Percentiles rank a stretch among this genome's conserved stretches.
Evolutionary conservation across 768 basidiomycete genomes (phyloP).

Genomic region (Megacollybia marginata): DNA sequence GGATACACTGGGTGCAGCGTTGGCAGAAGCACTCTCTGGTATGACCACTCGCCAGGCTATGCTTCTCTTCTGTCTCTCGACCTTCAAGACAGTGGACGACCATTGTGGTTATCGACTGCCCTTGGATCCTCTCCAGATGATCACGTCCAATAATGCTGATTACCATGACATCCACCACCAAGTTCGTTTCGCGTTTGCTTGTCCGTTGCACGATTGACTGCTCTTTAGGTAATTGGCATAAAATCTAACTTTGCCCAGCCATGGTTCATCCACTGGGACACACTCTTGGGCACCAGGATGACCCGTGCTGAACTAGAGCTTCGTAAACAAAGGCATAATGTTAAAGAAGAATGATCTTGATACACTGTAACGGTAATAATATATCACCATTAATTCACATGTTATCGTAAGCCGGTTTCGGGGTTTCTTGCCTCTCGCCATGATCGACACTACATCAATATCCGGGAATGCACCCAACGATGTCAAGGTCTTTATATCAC

Average conservation of each 20-base stretch:
- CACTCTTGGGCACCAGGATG: conserved; percentile 76
- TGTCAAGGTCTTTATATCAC: neutral
- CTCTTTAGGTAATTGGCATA: conserved; percentile 62
- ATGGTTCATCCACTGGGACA: conserved; percentile 95
- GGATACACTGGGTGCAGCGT: conserved; percentile 71
- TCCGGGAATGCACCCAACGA: neutral
- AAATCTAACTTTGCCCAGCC: conserved; percentile 96
- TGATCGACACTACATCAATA: no score
- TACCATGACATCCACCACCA: conserved; percentile 99
- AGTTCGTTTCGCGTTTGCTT: conserved; percentile 30
- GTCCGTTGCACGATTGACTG: conserved; percentile 1
- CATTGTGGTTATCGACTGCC: conserved; percentile 89
- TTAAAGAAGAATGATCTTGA: no score
- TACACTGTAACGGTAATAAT: no score
- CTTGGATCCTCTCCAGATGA: conserved; percentile 84
- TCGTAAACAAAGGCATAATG: no score
- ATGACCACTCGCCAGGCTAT: conserved; percentile 81
- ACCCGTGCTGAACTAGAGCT: conserved; percentile 44
- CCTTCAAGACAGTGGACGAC: conserved; percentile 91
- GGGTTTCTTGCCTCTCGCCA: no score
- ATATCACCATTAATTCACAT: no score
- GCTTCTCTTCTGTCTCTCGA: conserved; percentile 76
- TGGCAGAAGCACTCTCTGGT: conserved; percentile 63
- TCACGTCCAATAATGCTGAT: conserved; percentile 87
- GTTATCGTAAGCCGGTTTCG: no score